Conservation (phyloP, 2,329 filamentous ascomycete genomes). For the Pseudogymnoascus destructans region DNA sequence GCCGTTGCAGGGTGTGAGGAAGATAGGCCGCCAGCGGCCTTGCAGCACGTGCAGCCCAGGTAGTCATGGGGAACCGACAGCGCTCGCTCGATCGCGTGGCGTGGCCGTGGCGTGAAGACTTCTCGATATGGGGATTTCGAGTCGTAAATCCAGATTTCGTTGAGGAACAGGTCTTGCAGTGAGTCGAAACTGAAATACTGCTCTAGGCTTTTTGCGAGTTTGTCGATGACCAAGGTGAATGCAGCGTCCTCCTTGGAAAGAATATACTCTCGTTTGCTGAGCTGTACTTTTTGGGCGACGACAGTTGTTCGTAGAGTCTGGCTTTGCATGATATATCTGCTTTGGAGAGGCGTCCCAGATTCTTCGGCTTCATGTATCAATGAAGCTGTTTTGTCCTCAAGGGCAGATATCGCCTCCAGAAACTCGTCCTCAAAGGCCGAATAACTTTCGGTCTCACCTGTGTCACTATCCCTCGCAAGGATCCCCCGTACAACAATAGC, state of each 20-base stretch:
- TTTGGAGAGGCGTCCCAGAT: conserved; percentile 45
- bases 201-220: conserved; percentile 38
- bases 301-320: conserved; percentile 63
- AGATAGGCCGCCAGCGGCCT: conserved; percentile 36
- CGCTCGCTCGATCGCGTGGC: conserved; percentile 56
- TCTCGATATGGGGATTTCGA: conserved; percentile 54
- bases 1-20: conserved; percentile 56
- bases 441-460: conserved; percentile 21
- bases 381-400: conserved; percentile 34
- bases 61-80: conserved; percentile 65
- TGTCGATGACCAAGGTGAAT: conserved; percentile 54
- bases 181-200: conserved; percentile 31
- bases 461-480: conserved; percentile 16
- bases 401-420: conserved; percentile 14
- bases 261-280: conserved; percentile 60
- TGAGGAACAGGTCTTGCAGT: conserved; percentile 40
- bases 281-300: conserved; percentile 67
- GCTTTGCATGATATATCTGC: conserved; percentile 59
- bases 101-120: conserved; percentile 63
- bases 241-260: conserved; percentile 58
- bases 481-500: conserved; percentile 31
- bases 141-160: conserved; percentile 68
- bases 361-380: conserved; percentile 35
- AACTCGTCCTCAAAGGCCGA: conserved; percentile 21
- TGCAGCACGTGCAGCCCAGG: conserved; percentile 59